Evolutionary conservation across 139 green algal genomes (phyloP), one percentile per base, ranked within the genome.

Genomic region (Chlorella vulgaris): DNA sequence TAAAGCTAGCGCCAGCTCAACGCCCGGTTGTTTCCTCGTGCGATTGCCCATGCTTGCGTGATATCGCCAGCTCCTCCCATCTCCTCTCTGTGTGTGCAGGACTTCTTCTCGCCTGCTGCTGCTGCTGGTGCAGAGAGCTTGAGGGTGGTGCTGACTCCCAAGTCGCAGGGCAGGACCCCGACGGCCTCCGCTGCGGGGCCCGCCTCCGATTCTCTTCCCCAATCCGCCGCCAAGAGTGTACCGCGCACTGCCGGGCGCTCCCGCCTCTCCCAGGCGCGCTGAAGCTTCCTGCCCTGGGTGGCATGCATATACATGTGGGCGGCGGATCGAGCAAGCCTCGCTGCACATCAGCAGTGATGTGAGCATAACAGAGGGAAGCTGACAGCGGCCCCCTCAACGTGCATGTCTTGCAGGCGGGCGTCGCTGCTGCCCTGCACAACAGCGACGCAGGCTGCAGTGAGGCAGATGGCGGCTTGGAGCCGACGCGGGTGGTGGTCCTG

Each of bases 201-300:
- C n/a, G 28, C 33, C 1, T 60, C 67, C 35, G 33, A 39, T 19
- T 63, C n/a, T 10, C 47, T 42, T 8, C 60, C 60, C 19, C 29
- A 39, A 24, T 81, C 76, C 10, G 62, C 26, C 22, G 76, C 50
- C n/a, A 68, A 42, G 36, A 83, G 77, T 47, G 77, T 76, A 65
- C 51, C 65, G 0, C 40, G 51, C 53, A 78, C 68, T 6, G 36
- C 66, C 19, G 51, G 53, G 2, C 73, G 73, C 63, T 83, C 77
- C 33, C 65, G 77, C 8, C 77, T 83, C 33, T 83, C 77, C 2
- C 77, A 83, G 77, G 77, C 69, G 47, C 33, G 55, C n/a, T 65
- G 55, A 29, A 65, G 5, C 55, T 18, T 51, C 3, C 15, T 55
- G 66, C 4, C 18, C 21, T 69, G 31, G n/a, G 28, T 8, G 29